Conservation (phyloP, 2,329 filamentous ascomycete species). For the Alternaria arbusti region DNA sequence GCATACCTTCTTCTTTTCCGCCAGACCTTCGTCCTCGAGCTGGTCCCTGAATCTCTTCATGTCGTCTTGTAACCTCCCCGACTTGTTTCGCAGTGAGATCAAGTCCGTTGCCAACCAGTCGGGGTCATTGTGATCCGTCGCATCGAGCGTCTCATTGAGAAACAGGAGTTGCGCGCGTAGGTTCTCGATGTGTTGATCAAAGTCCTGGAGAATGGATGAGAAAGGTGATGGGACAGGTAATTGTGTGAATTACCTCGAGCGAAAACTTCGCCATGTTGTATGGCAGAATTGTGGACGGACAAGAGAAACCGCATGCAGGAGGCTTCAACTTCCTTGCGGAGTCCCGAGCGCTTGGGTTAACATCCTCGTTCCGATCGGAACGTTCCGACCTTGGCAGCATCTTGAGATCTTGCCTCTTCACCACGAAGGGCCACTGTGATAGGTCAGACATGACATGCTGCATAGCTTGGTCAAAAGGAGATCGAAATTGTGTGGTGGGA, state of each 20-base stretch:
- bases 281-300: neutral
- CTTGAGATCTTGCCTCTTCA: neutral
- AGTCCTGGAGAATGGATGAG: conserved; percentile 32
- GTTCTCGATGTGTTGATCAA: conserved; percentile 41
- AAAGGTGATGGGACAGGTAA: conserved; percentile 6
- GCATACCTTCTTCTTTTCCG: conserved; percentile 30
- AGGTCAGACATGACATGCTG: neutral
- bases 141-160: conserved; percentile 40
- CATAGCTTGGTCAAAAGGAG: neutral
- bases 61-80: conserved; percentile 41
- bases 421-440: neutral
- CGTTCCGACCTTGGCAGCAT: neutral
- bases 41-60: conserved; percentile 43
- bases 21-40: conserved; percentile 35
- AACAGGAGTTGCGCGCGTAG: conserved; percentile 39
- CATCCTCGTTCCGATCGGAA: conserved; percentile 12
- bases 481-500: neutral
- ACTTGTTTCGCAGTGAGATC: conserved; percentile 40
- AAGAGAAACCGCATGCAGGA: neutral
- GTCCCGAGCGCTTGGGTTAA: conserved; percentile 10
- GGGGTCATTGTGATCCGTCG: conserved; percentile 43
- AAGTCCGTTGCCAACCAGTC: conserved; percentile 47
- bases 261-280: conserved; percentile 34
- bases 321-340: conserved; percentile 12
- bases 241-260: conserved; percentile 31